Evolutionary conservation across 768 basidiomycete genomes (phyloP).

Genomic region (Hysterangium stoloniferum): DNA sequence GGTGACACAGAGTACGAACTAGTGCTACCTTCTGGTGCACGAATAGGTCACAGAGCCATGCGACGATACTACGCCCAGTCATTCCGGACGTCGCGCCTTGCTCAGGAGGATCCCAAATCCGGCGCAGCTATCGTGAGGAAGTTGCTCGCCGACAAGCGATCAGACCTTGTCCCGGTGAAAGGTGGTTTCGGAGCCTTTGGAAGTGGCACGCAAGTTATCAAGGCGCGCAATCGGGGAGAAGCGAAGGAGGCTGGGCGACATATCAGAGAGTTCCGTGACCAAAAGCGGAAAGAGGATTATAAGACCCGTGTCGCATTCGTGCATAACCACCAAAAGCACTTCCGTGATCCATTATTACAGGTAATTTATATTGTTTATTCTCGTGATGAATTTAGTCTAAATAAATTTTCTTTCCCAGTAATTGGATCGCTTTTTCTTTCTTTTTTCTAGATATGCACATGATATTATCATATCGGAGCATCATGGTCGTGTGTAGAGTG

Average conservation of each 20-base stretch:
- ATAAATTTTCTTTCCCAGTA: no score
- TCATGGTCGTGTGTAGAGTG: no score
- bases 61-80: constrained; percentile 82
- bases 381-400: no score
- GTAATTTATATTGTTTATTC: constrained; percentile 20
- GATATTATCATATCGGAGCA: no score
- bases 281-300: constrained; percentile 70
- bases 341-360: constrained; percentile 62
- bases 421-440: no score
- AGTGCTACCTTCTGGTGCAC: constrained; percentile 84
- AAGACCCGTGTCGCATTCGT: constrained; percentile 75
- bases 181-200: constrained; percentile 89
- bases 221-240: constrained; percentile 91
- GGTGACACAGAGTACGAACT: constrained; percentile 87
- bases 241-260: constrained; percentile 88
- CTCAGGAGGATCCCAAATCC: constrained; percentile 58
- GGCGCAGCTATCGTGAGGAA: constrained; percentile 71
- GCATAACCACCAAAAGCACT: constrained; percentile 86
- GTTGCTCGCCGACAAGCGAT: constrained; percentile 74
- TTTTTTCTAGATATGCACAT: no score
- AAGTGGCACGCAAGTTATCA: constrained; percentile 71
- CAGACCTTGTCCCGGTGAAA: constrained; percentile 73
- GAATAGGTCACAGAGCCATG: constrained; percentile 88
- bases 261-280: constrained; percentile 76
- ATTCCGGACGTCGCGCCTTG: constrained; percentile 37